Conservation (phyloP, 108 stramenopile genomes). For the Phaeodactylum tricornutum region DNA sequence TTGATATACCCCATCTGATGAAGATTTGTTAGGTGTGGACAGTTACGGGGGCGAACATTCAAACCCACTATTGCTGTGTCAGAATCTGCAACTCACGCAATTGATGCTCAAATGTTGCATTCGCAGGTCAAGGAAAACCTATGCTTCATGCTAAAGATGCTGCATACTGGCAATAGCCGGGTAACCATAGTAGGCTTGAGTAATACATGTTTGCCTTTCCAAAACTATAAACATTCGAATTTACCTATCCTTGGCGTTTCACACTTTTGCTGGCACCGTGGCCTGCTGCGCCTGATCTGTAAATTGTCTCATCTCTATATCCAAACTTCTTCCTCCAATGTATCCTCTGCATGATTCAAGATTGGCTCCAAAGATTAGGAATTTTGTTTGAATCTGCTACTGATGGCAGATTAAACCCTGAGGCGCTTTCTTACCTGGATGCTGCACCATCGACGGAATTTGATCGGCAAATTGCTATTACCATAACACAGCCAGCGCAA, state of each 20-base stretch:
- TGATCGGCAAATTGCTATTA: no score
- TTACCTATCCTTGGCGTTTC: constrained; percentile 1
- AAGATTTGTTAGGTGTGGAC: no score
- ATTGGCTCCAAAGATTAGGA: no score
- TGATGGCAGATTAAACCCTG: no score
- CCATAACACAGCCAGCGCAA: no score
- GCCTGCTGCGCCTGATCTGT: background rate
- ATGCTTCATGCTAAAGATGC: background rate
- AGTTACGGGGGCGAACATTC: no score
- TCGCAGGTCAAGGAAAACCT: background rate
- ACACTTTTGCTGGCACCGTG: background rate
- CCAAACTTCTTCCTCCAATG: background rate
- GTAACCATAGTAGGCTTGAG: background rate
- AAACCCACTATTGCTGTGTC: no score
- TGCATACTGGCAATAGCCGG: background rate
- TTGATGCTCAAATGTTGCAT: background rate
- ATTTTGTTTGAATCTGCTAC: no score
- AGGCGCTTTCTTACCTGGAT: no score
- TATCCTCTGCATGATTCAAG: background rate
- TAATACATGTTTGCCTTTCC: background rate
- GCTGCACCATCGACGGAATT: no score
- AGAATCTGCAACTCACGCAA: background rate
- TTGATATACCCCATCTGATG: no score
- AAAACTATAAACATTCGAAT: no score
- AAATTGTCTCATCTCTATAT: background rate